Percentiles rank a stretch among this genome's conserved stretches.
phyloP scores from a whole-genome alignment of 1,139 yeast species.

The Taiozyma sp. region DNA sequence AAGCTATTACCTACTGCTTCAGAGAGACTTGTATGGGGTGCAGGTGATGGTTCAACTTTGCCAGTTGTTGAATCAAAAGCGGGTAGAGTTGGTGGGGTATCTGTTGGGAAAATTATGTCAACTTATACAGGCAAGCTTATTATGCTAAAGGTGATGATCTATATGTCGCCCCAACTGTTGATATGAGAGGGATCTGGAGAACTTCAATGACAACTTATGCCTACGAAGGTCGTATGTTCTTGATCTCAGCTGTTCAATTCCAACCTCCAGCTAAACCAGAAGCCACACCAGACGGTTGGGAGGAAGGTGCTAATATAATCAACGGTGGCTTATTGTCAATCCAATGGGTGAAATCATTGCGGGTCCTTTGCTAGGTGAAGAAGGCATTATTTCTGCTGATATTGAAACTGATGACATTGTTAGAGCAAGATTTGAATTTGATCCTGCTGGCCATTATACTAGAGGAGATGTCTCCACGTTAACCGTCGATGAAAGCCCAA shows the following conservation, averaged over 20 bases:
- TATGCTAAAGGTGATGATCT: slow-evolving; percentile 34
- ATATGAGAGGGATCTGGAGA: slow-evolving; percentile 33
- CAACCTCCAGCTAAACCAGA: slow-evolving; percentile 10
- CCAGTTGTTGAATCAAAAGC: slow-evolving; percentile 26
- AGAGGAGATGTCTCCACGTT: slow-evolving; percentile 35
- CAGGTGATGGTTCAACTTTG: slow-evolving; percentile 37
- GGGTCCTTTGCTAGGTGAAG: slow-evolving; percentile 34
- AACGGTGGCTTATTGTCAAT: slow-evolving; percentile 34
- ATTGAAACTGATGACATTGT: slow-evolving; percentile 29
- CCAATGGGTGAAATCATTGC: slow-evolving; percentile 37
- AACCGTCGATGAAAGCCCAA: slow-evolving; percentile 29
- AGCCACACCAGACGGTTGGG: slow-evolving; percentile 9
- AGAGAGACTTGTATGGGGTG: slow-evolving; percentile 37
- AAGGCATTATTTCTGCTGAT: slow-evolving; percentile 33
- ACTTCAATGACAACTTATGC: slow-evolving; percentile 32
- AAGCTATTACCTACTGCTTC: slow-evolving; percentile 36
- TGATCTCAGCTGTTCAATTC: slow-evolving; percentile 31
- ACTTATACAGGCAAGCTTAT: slow-evolving; percentile 32
- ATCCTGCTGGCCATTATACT: slow-evolving; percentile 34
- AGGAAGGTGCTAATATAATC: slow-evolving; percentile 23
- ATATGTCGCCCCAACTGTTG: slow-evolving; percentile 39
- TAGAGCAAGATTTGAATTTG: slow-evolving; percentile 34
- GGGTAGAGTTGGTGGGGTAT: slow-evolving; percentile 37
- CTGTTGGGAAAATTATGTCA: slow-evolving; percentile 36
- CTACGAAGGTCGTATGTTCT: slow-evolving; percentile 30